phyloP scores from a whole-genome alignment of 2,329 filamentous ascomycete species.

The Berkeleyomyces basicola region DNA sequence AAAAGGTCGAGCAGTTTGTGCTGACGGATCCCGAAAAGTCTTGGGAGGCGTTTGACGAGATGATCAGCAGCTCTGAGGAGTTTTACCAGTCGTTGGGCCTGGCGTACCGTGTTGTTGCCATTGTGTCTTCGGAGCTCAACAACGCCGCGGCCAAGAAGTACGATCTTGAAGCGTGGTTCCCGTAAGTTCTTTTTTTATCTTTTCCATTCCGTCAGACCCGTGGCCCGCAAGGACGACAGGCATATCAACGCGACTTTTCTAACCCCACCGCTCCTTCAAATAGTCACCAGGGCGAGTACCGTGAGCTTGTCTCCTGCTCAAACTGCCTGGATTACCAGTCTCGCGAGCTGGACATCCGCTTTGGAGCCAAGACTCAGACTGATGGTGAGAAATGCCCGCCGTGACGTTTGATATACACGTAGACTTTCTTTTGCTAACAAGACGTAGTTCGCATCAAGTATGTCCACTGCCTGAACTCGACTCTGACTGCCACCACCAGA shows the following conservation, averaged over 20 bases:
- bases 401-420: no score
- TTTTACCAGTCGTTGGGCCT: conserved; percentile 85
- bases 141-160: conserved; percentile 67
- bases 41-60: conserved; percentile 84
- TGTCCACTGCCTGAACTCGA: conserved; percentile 83
- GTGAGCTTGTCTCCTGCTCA: conserved; percentile 91
- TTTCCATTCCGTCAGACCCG: no score
- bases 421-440: background rate
- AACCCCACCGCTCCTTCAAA: background rate
- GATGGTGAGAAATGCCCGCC: conserved; percentile 35
- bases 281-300: conserved; percentile 71
- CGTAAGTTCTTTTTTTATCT: conserved; percentile 30
- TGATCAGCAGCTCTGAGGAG: conserved; percentile 81
- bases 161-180: conserved; percentile 93
- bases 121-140: conserved; percentile 91
- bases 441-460: conserved; percentile 55
- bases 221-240: background rate
- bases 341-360: conserved; percentile 81
- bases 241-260: background rate
- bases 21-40: conserved; percentile 75
- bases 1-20: conserved; percentile 77
- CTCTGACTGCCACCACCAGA: conserved; percentile 76
- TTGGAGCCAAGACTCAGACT: conserved; percentile 71
- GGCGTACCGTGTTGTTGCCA: conserved; percentile 81
- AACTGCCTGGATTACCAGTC: conserved; percentile 99